A percentile compares a stretch with the other conserved stretches of the same genome.
phyloP scores from a whole-genome alignment of 257 asterid species.

The Gentiana dahurica region DNA sequence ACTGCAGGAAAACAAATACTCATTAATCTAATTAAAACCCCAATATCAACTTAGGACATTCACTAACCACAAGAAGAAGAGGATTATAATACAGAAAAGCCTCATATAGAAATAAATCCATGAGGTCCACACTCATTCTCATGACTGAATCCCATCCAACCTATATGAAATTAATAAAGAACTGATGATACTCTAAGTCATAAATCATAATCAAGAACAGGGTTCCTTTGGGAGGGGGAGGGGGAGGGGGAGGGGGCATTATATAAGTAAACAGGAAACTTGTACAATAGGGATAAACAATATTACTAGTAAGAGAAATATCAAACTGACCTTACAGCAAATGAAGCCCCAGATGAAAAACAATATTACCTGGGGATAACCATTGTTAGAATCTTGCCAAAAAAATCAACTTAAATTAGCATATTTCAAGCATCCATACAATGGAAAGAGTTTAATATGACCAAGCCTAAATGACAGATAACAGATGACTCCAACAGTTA shows the following conservation, averaged over 20 bases:
- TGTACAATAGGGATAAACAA: neutral
- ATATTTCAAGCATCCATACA: neutral
- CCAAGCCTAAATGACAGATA: neutral
- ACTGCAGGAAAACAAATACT: constrained; percentile 4
- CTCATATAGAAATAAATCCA: constrained; percentile 88
- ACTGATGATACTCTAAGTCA: constrained; percentile 11
- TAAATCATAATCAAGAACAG: constrained; percentile 10
- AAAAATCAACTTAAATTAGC: neutral
- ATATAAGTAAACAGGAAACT: neutral
- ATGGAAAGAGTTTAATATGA: neutral
- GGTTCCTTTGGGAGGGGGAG: constrained; percentile 4
- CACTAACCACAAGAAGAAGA: constrained; percentile 92
- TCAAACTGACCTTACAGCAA: constrained; percentile 83
- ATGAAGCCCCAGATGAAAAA: constrained; percentile 73
- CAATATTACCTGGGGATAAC: constrained; percentile 57
- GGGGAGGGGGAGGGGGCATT: neutral
- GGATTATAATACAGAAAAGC: constrained; percentile 98
- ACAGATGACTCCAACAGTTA: neutral
- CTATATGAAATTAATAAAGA: constrained; percentile 30
- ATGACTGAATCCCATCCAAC: constrained; percentile 98
- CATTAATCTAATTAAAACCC: constrained; percentile 2
- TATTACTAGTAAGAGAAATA: constrained; percentile 2
- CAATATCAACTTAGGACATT: constrained; percentile 10
- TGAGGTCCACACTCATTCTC: constrained; percentile 94
- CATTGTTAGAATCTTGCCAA: constrained; percentile 14